Conservation (phyloP, 2,329 filamentous ascomycete genomes). For the Ascochyta viciae-villosae region DNA sequence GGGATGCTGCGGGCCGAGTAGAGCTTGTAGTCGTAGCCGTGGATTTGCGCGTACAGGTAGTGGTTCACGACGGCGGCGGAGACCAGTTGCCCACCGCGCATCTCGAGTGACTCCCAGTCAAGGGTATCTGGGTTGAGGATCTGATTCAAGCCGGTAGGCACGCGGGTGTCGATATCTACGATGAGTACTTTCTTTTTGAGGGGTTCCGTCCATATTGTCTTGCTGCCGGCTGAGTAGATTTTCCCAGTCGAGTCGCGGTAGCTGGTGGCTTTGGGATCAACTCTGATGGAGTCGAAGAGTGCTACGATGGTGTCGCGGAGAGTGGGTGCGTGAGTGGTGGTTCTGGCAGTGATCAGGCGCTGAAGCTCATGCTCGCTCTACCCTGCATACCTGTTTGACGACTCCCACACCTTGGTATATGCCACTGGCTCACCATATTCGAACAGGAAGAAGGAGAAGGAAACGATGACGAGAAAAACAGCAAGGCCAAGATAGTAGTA, state of each 20-base stretch:
- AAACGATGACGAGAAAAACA: conserved; percentile 18
- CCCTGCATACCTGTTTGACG: conserved; percentile 18
- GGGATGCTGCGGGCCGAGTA: conserved; percentile 47
- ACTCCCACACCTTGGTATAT: conserved; percentile 9
- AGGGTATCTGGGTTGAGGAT: conserved; percentile 49
- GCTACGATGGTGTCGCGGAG: conserved; percentile 23
- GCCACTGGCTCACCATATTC: conserved; percentile 5
- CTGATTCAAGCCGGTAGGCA: conserved; percentile 37
- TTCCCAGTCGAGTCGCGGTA: conserved; percentile 24
- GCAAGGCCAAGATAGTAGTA: conserved; percentile 19
- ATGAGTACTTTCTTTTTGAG: conserved; percentile 35
- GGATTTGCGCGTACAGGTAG: conserved; percentile 28
- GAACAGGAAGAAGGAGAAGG: conserved; percentile 21
- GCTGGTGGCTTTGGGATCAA: conserved; percentile 16
- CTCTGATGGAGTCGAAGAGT: conserved; percentile 25
- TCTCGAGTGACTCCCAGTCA: conserved; percentile 30
- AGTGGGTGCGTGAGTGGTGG: conserved; percentile 3
- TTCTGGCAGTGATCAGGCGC: background rate
- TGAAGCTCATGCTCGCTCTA: background rate
- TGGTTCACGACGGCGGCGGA: conserved; percentile 26
- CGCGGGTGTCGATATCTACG: conserved; percentile 43
- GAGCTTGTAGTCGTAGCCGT: conserved; percentile 56
- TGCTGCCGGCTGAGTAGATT: conserved; percentile 13
- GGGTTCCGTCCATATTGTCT: conserved; percentile 29
- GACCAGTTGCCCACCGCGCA: conserved; percentile 38